Base-by-base conservation (phyloP, 2,329 filamentous ascomycete genomes). In the Verticillium isaacii region DNA sequence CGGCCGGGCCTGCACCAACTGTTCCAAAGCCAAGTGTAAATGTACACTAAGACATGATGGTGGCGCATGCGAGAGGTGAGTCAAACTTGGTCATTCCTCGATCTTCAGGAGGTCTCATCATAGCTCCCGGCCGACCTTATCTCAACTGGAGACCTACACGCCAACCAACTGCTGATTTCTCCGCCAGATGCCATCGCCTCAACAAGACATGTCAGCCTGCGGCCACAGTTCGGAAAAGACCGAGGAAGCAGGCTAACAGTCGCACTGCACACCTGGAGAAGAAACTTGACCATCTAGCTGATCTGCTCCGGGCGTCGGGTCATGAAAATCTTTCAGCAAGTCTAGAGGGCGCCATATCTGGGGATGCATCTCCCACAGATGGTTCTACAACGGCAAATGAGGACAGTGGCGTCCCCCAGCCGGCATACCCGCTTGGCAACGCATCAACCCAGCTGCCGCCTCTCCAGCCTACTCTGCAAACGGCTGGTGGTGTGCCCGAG, bases 21-120 rank as follows among this genome's bases (percentile, higher is more conserved):
- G 78, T 65, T 72, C 74, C 56, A 75, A 74, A 56, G 77, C 78
- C 37, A 80, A 80, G 61, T 78, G 78, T 69, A 79, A 78, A 69
- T 80, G 78, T 64, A 73, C 78, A 32, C 69, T 76, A 52, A 69
- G 71, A 23, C 62, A 67, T 3, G 66, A 61, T 14, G 72, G 70
- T 12, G 60, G 65, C 7, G 64, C 57, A 11, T 77, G 75, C 61
- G 75, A 77, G 58, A 76, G 79, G 55, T 57, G 8, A n/a, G 55
- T 23, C 8, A 9, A 23, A 36, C 9, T 36, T 14, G 9, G 19
- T 29, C 11, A n/a, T 54, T 54, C 12, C 17, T 54, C 25, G 9
- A 29, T 17, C 19, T 19, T 4, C 3, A 29, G 25, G 5, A 29
- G 29, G 29, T 5, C 3, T 6, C 29, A 4, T 29, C 29, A 5